Conservation (phyloP, 257 asterid genomes). For the Perilla frutescens region DNA sequence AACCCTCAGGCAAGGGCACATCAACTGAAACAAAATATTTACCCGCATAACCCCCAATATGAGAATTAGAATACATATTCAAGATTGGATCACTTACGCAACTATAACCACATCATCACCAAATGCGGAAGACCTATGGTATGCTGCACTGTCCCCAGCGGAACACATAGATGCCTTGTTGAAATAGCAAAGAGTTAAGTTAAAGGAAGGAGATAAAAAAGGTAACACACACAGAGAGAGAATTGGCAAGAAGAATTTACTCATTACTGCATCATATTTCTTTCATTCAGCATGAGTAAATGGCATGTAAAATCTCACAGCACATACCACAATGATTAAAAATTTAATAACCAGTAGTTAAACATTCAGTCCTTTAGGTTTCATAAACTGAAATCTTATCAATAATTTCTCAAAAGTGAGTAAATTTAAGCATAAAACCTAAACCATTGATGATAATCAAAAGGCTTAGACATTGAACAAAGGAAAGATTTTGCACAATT, state of each 20-base stretch:
- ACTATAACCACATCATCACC: constrained; percentile 98
- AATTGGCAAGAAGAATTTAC: not conserved
- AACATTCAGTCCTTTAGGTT: not conserved
- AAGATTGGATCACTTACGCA: constrained; percentile 66
- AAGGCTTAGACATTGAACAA: not conserved
- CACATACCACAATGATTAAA: not conserved
- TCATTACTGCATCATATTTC: not conserved
- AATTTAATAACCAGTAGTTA: not conserved
- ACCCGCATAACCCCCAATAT: not conserved
- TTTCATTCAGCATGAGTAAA: not conserved
- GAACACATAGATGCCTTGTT: constrained; percentile 80
- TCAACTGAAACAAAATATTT: constrained; percentile 2
- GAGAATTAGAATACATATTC: not conserved
- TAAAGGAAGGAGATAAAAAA: not conserved
- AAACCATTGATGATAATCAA: not conserved
- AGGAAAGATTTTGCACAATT: not conserved
- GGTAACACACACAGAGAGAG: not conserved
- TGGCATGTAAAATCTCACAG: not conserved
- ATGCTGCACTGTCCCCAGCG: constrained; percentile 97
- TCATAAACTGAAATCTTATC: not conserved
- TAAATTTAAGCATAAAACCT: not conserved
- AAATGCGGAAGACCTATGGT: constrained; percentile 79
- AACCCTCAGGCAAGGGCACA: not conserved
- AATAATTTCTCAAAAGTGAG: not conserved
- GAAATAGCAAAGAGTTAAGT: constrained; percentile 28